Evolutionary conservation across 2,329 filamentous ascomycete genomes (phyloP).

Genomic region (Cladorrhinum sp.): DNA sequence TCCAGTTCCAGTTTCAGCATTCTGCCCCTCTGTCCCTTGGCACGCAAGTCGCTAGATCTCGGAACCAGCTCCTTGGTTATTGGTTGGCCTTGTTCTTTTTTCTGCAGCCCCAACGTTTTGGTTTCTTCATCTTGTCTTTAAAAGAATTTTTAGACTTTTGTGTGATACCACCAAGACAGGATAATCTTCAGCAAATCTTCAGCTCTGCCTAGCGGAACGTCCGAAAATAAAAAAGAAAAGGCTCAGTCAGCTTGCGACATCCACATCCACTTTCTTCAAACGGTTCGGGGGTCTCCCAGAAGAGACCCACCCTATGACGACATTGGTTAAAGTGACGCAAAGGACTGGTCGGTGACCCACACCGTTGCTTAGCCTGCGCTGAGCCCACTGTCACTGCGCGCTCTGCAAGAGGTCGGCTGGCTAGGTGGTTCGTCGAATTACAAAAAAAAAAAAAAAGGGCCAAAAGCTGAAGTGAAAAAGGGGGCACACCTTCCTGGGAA

Average conservation of each 20-base stretch:
- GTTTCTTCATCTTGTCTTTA: background rate
- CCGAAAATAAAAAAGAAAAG: no score
- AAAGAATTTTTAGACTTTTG: background rate
- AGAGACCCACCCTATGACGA: slow-evolving; percentile 20
- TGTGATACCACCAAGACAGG: no score
- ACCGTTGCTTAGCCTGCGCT: slow-evolving; percentile 1
- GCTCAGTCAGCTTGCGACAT: no score
- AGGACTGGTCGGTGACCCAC: background rate
- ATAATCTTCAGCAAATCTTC: no score
- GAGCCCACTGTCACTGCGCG: background rate
- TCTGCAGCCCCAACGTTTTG: background rate
- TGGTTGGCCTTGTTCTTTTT: background rate
- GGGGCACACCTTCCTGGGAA: background rate
- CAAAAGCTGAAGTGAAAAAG: background rate
- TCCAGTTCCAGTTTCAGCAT: background rate
- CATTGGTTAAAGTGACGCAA: slow-evolving; percentile 18
- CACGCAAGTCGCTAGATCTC: background rate
- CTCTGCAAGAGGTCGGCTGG: background rate
- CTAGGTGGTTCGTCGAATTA: background rate
- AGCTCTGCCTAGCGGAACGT: no score
- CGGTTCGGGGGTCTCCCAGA: background rate
- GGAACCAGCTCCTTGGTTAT: background rate
- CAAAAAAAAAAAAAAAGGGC: background rate
- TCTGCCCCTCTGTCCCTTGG: background rate
- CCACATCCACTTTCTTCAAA: background rate